A percentile compares a stretch with the other conserved stretches of the same genome.
Conservation (phyloP, 169 alveolate species). For the Plasmodium fragile region DNA sequence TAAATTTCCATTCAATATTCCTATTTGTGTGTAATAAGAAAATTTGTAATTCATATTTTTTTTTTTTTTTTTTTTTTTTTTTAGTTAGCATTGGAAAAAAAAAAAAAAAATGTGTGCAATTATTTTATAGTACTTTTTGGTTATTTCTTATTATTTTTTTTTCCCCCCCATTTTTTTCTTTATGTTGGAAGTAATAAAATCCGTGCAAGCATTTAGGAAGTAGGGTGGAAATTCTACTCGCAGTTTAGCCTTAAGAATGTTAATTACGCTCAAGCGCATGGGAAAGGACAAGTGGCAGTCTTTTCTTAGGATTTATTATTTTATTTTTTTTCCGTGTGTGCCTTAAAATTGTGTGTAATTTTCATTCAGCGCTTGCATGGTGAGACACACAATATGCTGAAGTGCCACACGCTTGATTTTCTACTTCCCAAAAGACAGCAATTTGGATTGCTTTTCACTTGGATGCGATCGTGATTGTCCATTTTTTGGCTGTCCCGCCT, state of each 20-base stretch:
- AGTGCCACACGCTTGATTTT: background rate
- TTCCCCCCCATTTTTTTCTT: background rate
- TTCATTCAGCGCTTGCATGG: background rate
- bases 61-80: conserved; percentile 33
- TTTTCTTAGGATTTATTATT: background rate
- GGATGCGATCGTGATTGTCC: background rate
- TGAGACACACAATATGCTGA: background rate
- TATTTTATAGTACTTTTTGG: conserved; percentile 34
- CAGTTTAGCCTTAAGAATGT: background rate
- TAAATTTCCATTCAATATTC: conserved; percentile 7
- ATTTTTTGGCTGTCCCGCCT: background rate
- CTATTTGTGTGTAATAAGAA: conserved; percentile 36
- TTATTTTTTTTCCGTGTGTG: background rate
- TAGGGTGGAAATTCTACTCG: conserved; percentile 19
- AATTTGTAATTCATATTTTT: background rate
- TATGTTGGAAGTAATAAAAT: background rate
- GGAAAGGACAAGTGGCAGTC: conserved; percentile 1
- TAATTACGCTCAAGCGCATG: background rate
- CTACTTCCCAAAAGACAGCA: conserved; percentile 33
- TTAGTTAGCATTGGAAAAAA: background rate
- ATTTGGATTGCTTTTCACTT: background rate
- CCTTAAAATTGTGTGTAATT: conserved; percentile 33
- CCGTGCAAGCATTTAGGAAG: background rate
- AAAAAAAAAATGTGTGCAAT: background rate
- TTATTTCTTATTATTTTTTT: conserved; percentile 21